Conservation (phyloP, 78 protist species). For the Creolimax fragrantissima region DNA sequence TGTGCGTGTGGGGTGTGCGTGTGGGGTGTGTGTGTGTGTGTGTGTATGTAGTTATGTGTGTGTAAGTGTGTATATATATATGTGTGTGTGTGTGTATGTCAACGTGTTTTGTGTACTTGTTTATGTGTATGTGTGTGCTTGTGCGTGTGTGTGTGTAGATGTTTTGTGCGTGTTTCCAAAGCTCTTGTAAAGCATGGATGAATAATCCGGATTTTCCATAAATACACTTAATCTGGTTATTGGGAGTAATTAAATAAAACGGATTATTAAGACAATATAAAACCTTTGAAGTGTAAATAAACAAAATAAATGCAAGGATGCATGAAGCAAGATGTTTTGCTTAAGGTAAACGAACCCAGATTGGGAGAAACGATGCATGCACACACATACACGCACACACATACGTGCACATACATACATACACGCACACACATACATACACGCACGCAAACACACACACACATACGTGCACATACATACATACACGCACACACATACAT, state of each 20-base stretch:
- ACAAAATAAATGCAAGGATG: not conserved
- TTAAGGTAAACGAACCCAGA: not conserved
- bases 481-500: not conserved
- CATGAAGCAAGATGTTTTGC: not conserved
- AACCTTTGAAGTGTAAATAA: not conserved
- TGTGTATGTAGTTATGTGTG: no score
- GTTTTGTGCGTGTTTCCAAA: no score
- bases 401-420: not conserved
- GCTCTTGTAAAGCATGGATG: no score
- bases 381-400: not conserved
- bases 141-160: no score
- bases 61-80: no score
- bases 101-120: no score
- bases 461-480: not conserved
- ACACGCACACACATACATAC: not conserved
- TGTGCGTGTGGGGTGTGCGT: no score
- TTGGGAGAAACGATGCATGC: no score
- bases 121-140: no score
- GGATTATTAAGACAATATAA: not conserved
- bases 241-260: not conserved
- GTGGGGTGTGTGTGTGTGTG: no score
- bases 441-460: not conserved
- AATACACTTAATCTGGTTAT: not conserved
- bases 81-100: no score
- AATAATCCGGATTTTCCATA: no score